A percentile compares a stretch with the other conserved stretches of the same genome.
Evolutionary conservation across 2,329 filamentous ascomycete genomes (phyloP).

Genomic region (Fusarium sp.): DNA sequence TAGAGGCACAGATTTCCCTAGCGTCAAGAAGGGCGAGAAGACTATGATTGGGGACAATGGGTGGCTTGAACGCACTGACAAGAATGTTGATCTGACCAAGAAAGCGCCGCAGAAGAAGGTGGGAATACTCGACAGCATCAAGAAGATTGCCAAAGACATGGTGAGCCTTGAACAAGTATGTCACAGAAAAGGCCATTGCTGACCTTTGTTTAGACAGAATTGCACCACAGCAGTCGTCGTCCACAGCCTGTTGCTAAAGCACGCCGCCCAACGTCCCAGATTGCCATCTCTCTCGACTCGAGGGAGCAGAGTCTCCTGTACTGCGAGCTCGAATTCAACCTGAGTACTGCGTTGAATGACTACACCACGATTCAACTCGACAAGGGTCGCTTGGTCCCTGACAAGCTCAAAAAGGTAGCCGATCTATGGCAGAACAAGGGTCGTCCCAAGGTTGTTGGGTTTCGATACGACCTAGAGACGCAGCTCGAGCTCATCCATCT

Average conservation of each 20-base stretch:
- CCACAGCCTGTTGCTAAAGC: constrained; percentile 51
- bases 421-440: constrained; percentile 69
- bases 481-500: constrained; percentile 69
- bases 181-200: background rate
- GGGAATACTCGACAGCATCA: constrained; percentile 63
- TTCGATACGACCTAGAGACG: constrained; percentile 73
- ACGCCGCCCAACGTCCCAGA: constrained; percentile 45
- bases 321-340: constrained; percentile 71
- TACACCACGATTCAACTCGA: constrained; percentile 70
- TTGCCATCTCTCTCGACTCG: constrained; percentile 67
- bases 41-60: constrained; percentile 69
- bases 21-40: constrained; percentile 62
- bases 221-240: constrained; percentile 54
- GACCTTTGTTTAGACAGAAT: constrained; percentile 54
- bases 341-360: constrained; percentile 66
- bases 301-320: constrained; percentile 73
- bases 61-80: constrained; percentile 67
- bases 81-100: constrained; percentile 39
- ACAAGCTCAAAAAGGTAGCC: constrained; percentile 66
- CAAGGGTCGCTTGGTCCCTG: constrained; percentile 67
- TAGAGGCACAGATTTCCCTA: constrained; percentile 56
- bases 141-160: constrained; percentile 70
- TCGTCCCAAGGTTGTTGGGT: constrained; percentile 69
- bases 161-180: constrained; percentile 53
- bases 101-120: constrained; percentile 56